phyloP scores from a whole-genome alignment of 768 basidiomycete genomes.

The Melanogaster broomeanus region DNA sequence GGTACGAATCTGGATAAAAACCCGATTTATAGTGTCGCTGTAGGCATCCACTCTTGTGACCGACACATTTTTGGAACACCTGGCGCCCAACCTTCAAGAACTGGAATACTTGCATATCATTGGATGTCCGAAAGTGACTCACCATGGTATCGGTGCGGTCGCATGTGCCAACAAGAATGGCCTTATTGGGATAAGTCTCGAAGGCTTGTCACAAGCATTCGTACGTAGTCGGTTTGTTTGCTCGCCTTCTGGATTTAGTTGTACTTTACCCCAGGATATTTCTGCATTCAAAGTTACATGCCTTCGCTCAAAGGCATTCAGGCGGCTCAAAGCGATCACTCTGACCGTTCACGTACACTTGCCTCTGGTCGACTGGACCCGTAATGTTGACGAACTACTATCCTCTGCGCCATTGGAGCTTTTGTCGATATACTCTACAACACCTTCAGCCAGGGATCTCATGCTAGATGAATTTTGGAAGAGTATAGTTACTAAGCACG shows the following conservation, averaged over 20 bases:
- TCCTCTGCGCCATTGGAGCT: slow-evolving; percentile 50
- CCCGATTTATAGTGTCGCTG: neutral
- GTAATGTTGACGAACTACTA: slow-evolving; percentile 44
- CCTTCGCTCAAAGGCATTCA: slow-evolving; percentile 36
- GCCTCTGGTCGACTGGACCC: slow-evolving; percentile 46
- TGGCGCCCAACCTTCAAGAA: slow-evolving; percentile 50
- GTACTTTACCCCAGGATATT: slow-evolving; percentile 50
- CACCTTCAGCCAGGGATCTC: slow-evolving; percentile 38
- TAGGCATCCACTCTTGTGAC: slow-evolving; percentile 62
- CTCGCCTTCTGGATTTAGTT: slow-evolving; percentile 1
- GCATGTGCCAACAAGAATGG: slow-evolving; percentile 46
- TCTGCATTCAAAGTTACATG: slow-evolving; percentile 43
- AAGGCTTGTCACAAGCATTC: slow-evolving; percentile 61
- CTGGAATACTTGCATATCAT: slow-evolving; percentile 61
- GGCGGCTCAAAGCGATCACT: slow-evolving; percentile 55
- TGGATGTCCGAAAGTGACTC: slow-evolving; percentile 71
- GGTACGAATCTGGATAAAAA: neutral
- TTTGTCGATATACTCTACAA: slow-evolving; percentile 64
- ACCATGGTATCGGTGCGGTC: slow-evolving; percentile 56
- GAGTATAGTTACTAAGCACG: slow-evolving; percentile 51
- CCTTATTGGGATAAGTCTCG: slow-evolving; percentile 57
- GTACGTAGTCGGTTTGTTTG: slow-evolving; percentile 40
- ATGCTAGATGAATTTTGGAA: slow-evolving; percentile 53
- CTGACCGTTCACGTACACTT: slow-evolving; percentile 47
- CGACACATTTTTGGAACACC: slow-evolving; percentile 49